Evolutionary conservation across 2,329 filamentous ascomycete genomes (phyloP).

Genomic region (Nannizziopsis arthrosporioides): DNA sequence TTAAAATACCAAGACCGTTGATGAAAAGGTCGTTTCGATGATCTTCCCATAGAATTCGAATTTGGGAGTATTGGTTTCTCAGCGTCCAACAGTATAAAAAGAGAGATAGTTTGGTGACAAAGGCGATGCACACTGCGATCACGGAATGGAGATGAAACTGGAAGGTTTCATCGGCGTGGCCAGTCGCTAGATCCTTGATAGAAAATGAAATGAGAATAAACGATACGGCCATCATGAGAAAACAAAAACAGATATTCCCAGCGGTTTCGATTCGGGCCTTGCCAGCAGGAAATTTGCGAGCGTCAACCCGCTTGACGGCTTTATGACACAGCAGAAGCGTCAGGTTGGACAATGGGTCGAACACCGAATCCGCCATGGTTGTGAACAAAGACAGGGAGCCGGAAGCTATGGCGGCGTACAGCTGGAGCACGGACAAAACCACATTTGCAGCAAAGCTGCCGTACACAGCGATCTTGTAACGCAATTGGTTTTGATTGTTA

Average conservation of each 20-base stretch:
- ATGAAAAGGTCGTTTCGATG: conserved; percentile 96
- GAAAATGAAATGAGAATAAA: conserved; percentile 88
- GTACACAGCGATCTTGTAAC: conserved; percentile 49
- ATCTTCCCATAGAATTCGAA: conserved; percentile 89
- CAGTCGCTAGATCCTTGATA: conserved; percentile 52
- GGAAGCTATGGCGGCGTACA: conserved; percentile 78
- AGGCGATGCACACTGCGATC: conserved; percentile 73
- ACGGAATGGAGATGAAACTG: conserved; percentile 70
- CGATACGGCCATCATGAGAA: conserved; percentile 87
- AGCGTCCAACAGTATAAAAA: conserved; percentile 90
- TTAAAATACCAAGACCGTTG: conserved; percentile 86
- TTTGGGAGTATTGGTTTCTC: conserved; percentile 80
- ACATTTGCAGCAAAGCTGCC: conserved; percentile 70
- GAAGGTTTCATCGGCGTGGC: conserved; percentile 42
- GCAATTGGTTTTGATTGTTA: conserved; percentile 65
- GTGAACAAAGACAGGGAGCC: conserved; percentile 93
- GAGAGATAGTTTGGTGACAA: conserved; percentile 66
- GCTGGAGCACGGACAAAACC: conserved; percentile 63
- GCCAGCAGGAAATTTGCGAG: conserved; percentile 75
- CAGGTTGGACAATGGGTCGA: conserved; percentile 82
- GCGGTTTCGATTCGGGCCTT: conserved; percentile 91
- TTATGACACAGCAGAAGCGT: conserved; percentile 78
- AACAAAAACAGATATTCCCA: conserved; percentile 92
- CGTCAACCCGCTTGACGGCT: conserved; percentile 77
- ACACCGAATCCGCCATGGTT: conserved; percentile 90